Evolutionary conservation across 1,284 basidiomycete species (phyloP), one percentile per base, ranked within the genome.

Genomic region (Moesziomyces sp.): DNA sequence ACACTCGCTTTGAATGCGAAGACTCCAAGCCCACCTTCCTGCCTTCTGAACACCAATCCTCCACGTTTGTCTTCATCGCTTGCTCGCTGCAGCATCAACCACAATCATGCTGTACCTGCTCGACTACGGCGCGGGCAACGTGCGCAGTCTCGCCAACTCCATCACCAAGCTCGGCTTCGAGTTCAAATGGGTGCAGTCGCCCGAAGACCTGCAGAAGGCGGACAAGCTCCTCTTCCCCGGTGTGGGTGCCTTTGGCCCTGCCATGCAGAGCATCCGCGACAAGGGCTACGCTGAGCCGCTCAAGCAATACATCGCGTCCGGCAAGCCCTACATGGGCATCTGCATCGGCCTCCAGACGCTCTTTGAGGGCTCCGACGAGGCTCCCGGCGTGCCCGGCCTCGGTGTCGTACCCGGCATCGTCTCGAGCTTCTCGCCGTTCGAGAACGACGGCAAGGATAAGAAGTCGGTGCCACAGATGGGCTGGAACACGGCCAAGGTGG

Each of bases 401-500:
- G 83, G 82, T 28, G 50, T 82, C n/a, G 64, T 84, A 3, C 83
- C 83, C 3, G 80, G 79, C 23, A 49, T 73, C 44, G 76, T 82
- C 10, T 58, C 46, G 7, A 56, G 59, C 13, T 84, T 84, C 58
- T 66, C 64, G n/a, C 21, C 64, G 2, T 21, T 52, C 14, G 79
- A 80, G 21, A 35, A 53, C 14, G 57, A 45, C 10, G 77, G 80
- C 86, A 56, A 51, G 46, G 50, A 28, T 78, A 83, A 46, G 46
- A 99, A 98, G 86, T 88, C 92, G 2, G 96, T 99, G 2, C 97
- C 97, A 19, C 96, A 99, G 87, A 99, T 99, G 87, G 97, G 97
- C 53, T 99, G 97, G 97, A 83, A 78, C 60, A 64, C 55, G n/a
- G 80, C 80, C 51, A 87, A 91, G 68, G 65, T 80, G 28, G 69